These are phyloP conservation scores for Podospora pseudocomata DNA, from an alignment of 495 filamentous ascomycete genomes.

Conservation along the genomic window DNA sequence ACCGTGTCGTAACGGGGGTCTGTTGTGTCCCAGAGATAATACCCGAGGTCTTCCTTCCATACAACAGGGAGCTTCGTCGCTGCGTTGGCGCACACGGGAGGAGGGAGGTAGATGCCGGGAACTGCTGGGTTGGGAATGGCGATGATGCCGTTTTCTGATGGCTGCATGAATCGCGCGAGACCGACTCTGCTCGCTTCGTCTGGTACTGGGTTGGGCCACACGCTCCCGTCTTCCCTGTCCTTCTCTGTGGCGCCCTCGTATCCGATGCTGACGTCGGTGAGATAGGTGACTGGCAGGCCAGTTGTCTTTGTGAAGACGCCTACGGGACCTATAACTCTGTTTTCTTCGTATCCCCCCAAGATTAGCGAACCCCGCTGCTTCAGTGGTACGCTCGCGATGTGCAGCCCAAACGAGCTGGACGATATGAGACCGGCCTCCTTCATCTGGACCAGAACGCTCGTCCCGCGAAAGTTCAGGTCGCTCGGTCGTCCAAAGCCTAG, in stretches of 20 bases:
- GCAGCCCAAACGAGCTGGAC: constrained; percentile 48
- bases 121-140: constrained; percentile 33
- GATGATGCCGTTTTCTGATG: constrained; percentile 6
- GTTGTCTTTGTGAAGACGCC: constrained; percentile 13
- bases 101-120: constrained; percentile 47
- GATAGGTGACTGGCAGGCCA: constrained; percentile 17
- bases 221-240: constrained; percentile 9
- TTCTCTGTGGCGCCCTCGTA: constrained; percentile 31
- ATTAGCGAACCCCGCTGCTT: constrained; percentile 37
- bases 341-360: constrained; percentile 49
- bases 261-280: constrained; percentile 38
- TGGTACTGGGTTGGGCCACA: constrained; percentile 22
- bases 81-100: constrained; percentile 41
- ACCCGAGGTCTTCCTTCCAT: constrained; percentile 30
- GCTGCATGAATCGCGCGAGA: constrained; percentile 5
- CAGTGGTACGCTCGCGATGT: constrained; percentile 44
- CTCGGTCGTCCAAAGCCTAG: no score
- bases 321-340: constrained; percentile 20
- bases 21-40: constrained; percentile 44
- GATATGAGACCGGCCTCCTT: constrained; percentile 26
- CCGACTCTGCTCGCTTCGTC: constrained; percentile 8
- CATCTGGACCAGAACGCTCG: constrained; percentile 16
- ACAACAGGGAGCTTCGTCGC: constrained; percentile 42
- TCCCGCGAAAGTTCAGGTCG: neutral
- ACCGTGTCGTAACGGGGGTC: constrained; percentile 34